phyloP scores from a whole-genome alignment of 331 rosid species.

The Quercus lobata region DNA sequence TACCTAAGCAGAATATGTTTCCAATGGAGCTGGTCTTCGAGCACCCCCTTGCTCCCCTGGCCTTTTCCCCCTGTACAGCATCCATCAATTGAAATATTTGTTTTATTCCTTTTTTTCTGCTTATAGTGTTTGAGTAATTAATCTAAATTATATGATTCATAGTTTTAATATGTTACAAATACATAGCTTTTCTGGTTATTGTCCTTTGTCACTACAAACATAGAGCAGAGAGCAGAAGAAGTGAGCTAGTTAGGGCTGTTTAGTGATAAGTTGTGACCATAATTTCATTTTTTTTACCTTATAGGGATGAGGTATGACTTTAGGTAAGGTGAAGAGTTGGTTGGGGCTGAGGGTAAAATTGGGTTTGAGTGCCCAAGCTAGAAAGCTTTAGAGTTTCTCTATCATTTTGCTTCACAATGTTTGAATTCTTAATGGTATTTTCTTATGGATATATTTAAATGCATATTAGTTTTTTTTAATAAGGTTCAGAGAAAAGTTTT shows the following conservation, averaged over 20 bases:
- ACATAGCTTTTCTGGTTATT: neutral
- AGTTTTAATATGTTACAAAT: neutral
- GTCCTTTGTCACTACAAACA: neutral
- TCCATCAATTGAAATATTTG: neutral
- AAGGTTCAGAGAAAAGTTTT: neutral
- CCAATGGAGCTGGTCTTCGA: neutral
- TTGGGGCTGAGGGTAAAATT: neutral
- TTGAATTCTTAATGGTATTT: neutral
- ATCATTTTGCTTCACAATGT: neutral
- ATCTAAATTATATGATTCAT: neutral
- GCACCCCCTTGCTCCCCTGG: neutral
- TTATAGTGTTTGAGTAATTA: neutral
- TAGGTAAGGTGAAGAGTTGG: neutral
- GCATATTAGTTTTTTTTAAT: too few species aligned
- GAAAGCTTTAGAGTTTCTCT: neutral
- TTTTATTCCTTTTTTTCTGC: neutral
- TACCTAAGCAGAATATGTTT: neutral
- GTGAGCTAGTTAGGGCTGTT: neutral
- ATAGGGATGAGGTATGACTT: neutral
- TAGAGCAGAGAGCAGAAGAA: neutral
- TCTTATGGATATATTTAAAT: neutral
- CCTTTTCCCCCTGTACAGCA: too few species aligned
- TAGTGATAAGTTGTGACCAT: neutral
- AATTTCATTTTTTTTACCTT: neutral
- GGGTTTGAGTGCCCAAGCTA: neutral